phyloP scores from a whole-genome alignment of 257 asterid genomes.

The Thymus mandschuricus region DNA sequence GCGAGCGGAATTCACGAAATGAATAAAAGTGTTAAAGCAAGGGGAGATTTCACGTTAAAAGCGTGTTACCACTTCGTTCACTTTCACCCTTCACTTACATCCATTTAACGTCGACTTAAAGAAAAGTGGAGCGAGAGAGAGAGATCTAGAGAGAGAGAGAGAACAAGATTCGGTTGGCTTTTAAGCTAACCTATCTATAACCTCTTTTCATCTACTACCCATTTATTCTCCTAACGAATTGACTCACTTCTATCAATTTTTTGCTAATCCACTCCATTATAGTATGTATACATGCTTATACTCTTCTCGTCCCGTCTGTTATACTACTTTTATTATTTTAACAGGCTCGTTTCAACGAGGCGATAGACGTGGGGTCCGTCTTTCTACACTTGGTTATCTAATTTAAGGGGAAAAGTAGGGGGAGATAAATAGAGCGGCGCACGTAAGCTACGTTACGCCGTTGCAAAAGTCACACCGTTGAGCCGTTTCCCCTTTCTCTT shows the following conservation, averaged over 20 bases:
- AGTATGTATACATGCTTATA: too few relatives aligned
- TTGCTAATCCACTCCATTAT: too few relatives aligned
- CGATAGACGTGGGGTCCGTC: too few relatives aligned
- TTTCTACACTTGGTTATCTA: too few relatives aligned
- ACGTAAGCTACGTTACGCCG: slow-evolving; percentile 18
- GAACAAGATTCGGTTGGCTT: slow-evolving; percentile 64
- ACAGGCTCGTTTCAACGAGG: too few relatives aligned
- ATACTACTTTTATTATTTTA: too few relatives aligned
- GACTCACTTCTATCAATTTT: too few relatives aligned
- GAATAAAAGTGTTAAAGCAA: slow-evolving; percentile 48
- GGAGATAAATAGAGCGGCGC: slow-evolving; percentile 27
- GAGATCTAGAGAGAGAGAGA: neutral
- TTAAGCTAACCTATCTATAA: slow-evolving; percentile 60
- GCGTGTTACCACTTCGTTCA: slow-evolving; percentile 56
- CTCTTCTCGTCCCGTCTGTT: too few relatives aligned
- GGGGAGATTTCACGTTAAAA: slow-evolving; percentile 60
- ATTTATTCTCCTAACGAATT: neutral
- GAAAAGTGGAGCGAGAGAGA: slow-evolving; percentile 43
- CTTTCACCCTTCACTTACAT: slow-evolving; percentile 22
- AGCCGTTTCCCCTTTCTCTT: neutral
- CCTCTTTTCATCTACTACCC: slow-evolving; percentile 42
- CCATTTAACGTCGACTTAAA: slow-evolving; percentile 51
- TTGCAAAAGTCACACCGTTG: neutral
- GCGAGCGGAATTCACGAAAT: slow-evolving; percentile 56
- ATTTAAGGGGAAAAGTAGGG: neutral